phyloP scores from a whole-genome alignment of 2,329 filamentous ascomycete species.

The Botrytis sinoallii region DNA sequence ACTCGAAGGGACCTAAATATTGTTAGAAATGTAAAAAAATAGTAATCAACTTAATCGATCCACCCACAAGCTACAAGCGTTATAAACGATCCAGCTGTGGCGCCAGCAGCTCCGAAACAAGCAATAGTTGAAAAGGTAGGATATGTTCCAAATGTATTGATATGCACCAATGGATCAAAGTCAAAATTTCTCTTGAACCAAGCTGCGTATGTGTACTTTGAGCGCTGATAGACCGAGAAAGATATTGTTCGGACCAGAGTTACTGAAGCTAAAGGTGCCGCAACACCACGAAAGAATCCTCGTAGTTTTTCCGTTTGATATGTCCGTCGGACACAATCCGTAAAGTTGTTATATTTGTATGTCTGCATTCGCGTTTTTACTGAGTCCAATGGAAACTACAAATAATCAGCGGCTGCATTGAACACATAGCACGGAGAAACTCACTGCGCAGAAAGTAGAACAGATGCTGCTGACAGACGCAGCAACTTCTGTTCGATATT shows the following conservation, averaged over 20 bases:
- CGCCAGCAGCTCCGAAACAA: constrained; percentile 75
- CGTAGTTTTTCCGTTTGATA: constrained; percentile 69
- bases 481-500: constrained; percentile 76
- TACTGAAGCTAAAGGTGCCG: constrained; percentile 75
- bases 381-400: constrained; percentile 74
- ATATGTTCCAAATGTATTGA: constrained; percentile 66
- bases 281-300: constrained; percentile 80
- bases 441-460: constrained; percentile 69
- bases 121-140: constrained; percentile 70
- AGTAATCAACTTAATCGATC: not conserved
- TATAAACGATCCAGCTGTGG: constrained; percentile 74
- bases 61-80: constrained; percentile 71
- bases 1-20: constrained; percentile 68
- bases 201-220: constrained; percentile 69
- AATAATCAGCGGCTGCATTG: constrained; percentile 15
- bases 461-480: constrained; percentile 74
- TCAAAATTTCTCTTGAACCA: constrained; percentile 66
- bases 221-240: constrained; percentile 75
- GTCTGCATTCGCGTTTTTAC: constrained; percentile 90
- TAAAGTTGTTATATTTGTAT: constrained; percentile 72
- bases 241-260: constrained; percentile 74
- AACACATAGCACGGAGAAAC: constrained; percentile 26
- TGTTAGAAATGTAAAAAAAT: constrained; percentile 21
- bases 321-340: constrained; percentile 71
- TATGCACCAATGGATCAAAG: constrained; percentile 69